These are phyloP conservation scores for Macrophomina phaseolina DNA, from an alignment of 2,329 filamentous ascomycete species.

Conservation along the genomic window DNA sequence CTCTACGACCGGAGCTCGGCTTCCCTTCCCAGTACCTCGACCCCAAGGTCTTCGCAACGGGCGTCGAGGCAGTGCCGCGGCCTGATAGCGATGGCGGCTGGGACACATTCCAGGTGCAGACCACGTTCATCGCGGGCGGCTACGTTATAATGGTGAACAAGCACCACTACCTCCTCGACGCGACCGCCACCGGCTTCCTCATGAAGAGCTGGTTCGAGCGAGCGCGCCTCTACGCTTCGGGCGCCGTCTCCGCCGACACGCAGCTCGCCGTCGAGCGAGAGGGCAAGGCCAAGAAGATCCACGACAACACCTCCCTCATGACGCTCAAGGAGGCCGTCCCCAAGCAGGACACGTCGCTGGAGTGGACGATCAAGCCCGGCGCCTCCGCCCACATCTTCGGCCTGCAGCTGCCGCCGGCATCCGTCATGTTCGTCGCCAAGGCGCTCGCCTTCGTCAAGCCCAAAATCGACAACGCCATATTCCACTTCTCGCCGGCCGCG, in stretches of 20 bases:
- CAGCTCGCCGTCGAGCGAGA: slow-evolving; percentile 1
- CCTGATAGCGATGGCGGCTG: slow-evolving; percentile 7
- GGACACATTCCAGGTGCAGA: slow-evolving; percentile 3
- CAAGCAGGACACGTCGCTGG: slow-evolving; percentile 1
- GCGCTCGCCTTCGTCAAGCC: slow-evolving; percentile 8
- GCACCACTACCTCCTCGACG: slow-evolving; percentile 12
- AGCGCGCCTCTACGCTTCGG: background rate
- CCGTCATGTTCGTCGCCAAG: slow-evolving; percentile 7
- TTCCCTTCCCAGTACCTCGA: slow-evolving; percentile 13
- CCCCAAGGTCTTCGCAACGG: background rate
- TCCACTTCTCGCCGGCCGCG: background rate
- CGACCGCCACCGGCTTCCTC: slow-evolving; percentile 8
- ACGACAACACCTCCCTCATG: slow-evolving; percentile 8
- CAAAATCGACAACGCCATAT: slow-evolving; percentile 8
- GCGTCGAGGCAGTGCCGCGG: background rate
- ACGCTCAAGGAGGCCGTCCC: background rate
- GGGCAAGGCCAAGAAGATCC: background rate
- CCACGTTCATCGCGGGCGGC: slow-evolving; percentile 14
- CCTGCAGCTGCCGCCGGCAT: slow-evolving; percentile 1
- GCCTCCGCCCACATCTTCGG: slow-evolving; percentile 8
- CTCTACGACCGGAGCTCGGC: background rate
- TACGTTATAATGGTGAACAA: slow-evolving; percentile 13
- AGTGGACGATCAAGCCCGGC: slow-evolving; percentile 9
- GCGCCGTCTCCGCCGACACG: background rate
- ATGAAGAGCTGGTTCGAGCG: slow-evolving; percentile 13